Conservation (phyloP, 1,284 basidiomycete species). For the Caloboletus inedulis region DNA sequence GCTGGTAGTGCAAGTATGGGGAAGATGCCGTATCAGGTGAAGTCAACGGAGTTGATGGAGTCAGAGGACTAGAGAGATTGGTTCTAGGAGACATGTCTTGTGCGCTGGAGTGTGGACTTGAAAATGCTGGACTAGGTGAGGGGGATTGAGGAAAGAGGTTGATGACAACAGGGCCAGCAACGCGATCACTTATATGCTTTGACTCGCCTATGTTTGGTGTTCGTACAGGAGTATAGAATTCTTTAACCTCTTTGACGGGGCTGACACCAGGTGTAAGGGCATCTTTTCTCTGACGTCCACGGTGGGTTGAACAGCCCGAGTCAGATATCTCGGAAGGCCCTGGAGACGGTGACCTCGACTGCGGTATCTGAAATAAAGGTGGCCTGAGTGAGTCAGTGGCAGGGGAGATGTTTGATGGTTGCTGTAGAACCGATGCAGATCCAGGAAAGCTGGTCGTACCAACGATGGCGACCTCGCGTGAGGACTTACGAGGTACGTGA, state of each 20-base stretch:
- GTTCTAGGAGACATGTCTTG: conserved; percentile 32
- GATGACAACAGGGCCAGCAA: conserved; percentile 57
- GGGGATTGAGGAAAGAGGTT: conserved; percentile 35
- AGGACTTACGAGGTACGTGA: conserved; percentile 37
- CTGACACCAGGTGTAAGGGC: conserved; percentile 32
- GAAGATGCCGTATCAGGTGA: conserved; percentile 29
- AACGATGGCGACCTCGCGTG: conserved; percentile 58
- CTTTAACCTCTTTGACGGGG: conserved; percentile 31
- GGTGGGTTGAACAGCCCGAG: conserved; percentile 29
- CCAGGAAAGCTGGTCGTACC: conserved; percentile 38
- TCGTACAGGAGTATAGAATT: conserved; percentile 30
- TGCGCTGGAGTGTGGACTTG: conserved; percentile 30
- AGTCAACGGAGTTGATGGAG: conserved; percentile 28
- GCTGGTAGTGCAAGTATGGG: conserved; percentile 59
- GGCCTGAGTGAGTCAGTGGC: conserved; percentile 32
- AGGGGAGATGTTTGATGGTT: conserved; percentile 14
- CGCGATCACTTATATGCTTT: conserved; percentile 54
- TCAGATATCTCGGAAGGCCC: conserved; percentile 36
- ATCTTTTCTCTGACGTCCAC: conserved; percentile 35
- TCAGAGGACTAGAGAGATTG: conserved; percentile 23
- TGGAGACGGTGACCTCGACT: conserved; percentile 48
- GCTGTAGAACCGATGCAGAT: conserved; percentile 29
- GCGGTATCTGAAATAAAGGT: conserved; percentile 53
- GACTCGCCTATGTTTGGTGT: conserved; percentile 58
- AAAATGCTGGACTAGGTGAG: conserved; percentile 25